Evolutionary conservation across 257 asterid genomes (phyloP).

Genomic region (Apocynum venetum): DNA sequence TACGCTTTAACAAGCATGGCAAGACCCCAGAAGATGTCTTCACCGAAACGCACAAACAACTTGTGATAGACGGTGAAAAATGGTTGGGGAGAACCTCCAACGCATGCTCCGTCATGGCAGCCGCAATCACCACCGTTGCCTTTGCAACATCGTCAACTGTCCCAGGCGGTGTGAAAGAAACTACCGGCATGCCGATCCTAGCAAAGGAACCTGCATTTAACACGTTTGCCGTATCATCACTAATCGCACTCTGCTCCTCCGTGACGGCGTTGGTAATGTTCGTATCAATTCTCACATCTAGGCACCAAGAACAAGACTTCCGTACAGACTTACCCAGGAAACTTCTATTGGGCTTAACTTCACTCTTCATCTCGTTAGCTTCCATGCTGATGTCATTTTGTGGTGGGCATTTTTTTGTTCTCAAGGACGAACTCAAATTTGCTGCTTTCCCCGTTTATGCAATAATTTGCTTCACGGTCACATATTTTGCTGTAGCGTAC

Average conservation of each 20-base stretch:
- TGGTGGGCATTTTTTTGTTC: slow-evolving; percentile 5
- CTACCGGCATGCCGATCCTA: background rate
- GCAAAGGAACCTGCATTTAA: slow-evolving; percentile 7
- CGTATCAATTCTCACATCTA: slow-evolving; percentile 5
- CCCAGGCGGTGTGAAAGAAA: slow-evolving; percentile 10
- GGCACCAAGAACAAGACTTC: slow-evolving; percentile 2
- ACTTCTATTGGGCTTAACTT: slow-evolving; percentile 3
- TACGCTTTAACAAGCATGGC: background rate
- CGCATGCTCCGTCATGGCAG: slow-evolving; percentile 4
- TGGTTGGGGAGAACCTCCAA: slow-evolving; percentile 6
- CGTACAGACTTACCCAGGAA: background rate
- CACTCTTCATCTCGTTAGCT: slow-evolving; percentile 1
- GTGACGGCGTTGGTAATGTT: slow-evolving; percentile 7
- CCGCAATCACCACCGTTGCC: slow-evolving; percentile 12
- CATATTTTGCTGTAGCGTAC: slow-evolving; percentile 1
- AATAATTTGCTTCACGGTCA: background rate
- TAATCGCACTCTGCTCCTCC: slow-evolving; percentile 7
- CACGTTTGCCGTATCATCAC: slow-evolving; percentile 6
- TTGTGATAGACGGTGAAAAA: background rate
- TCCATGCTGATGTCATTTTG: slow-evolving; percentile 11
- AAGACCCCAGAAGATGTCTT: slow-evolving; percentile 7
- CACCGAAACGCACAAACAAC: background rate
- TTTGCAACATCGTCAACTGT: slow-evolving; percentile 16
- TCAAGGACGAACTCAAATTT: background rate
- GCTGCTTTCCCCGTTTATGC: background rate